Evolutionary conservation across 495 filamentous ascomycete species (phyloP).

Genomic region (Cryomyces antarcticus): DNA sequence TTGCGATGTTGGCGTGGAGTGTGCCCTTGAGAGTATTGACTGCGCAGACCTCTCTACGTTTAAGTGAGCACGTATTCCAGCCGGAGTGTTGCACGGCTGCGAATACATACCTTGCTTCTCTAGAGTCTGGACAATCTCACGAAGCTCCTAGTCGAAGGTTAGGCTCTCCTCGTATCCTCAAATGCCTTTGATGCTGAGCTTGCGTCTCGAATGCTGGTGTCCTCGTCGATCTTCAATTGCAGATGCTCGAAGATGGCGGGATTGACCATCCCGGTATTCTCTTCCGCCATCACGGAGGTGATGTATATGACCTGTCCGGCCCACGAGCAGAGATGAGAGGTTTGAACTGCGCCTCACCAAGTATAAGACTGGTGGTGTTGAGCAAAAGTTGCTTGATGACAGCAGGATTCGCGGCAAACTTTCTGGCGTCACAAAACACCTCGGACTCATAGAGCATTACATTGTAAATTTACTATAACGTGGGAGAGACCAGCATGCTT

Average conservation of each 20-base stretch:
- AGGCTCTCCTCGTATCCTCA: not conserved
- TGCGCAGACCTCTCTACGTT: conserved; percentile 38
- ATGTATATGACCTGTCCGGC: no score
- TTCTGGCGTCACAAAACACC: no score
- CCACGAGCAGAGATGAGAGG: no score
- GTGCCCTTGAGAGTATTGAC: conserved; percentile 68
- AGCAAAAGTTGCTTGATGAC: no score
- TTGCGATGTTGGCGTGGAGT: conserved; percentile 62
- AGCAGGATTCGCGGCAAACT: no score
- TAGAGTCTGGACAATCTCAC: conserved; percentile 57
- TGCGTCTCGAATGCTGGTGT: conserved; percentile 58
- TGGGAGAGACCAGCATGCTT: no score
- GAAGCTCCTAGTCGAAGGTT: conserved; percentile 35
- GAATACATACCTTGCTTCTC: conserved; percentile 40
- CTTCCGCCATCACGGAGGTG: not conserved
- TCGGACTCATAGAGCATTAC: no score
- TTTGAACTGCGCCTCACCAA: no score
- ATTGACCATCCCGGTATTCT: conserved; percentile 34
- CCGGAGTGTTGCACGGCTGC: conserved; percentile 11
- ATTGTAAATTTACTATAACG: no score
- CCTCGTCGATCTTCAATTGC: conserved; percentile 77
- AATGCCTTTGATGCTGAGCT: conserved; percentile 5
- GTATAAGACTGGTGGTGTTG: no score
- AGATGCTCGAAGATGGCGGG: conserved; percentile 71
- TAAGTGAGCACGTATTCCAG: not conserved